Conservation (phyloP, 345 rosid genomes). For the Corymbia maculata region DNA sequence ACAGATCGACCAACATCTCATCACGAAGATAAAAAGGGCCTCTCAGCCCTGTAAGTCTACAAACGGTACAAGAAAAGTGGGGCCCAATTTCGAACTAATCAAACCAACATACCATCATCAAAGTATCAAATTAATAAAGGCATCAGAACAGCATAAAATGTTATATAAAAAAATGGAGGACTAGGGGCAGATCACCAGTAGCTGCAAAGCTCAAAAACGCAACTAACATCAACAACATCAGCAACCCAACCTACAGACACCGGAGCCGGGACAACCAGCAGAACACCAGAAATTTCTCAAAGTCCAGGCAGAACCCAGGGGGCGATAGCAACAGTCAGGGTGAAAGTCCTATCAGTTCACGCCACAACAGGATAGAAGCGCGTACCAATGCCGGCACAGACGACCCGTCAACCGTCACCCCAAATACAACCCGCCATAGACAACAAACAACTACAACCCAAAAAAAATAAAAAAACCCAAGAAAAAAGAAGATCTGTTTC, state of each 20-base stretch:
- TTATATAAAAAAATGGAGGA: not conserved
- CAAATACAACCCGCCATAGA: not conserved
- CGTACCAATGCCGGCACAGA: not conserved
- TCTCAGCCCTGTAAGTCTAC: not conserved
- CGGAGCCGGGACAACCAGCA: not conserved
- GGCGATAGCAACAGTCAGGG: not conserved
- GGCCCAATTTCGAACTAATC: not conserved
- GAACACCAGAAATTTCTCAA: not conserved
- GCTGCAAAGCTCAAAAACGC: not conserved
- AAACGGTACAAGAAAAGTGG: not conserved
- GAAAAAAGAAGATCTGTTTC: not conserved
- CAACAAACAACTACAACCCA: not conserved
- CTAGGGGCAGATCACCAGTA: not conserved
- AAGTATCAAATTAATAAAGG: not conserved
- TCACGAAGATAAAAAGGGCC: not conserved
- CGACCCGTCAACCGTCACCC: not conserved
- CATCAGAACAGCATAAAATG: not conserved
- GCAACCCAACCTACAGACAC: not conserved
- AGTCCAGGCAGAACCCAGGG: not conserved
- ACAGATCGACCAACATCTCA: not conserved
- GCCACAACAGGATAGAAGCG: not conserved
- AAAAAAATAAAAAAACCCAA: not conserved
- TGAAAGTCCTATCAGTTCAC: not conserved
- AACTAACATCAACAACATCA: not conserved
- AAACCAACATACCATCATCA: not conserved